phyloP scores from a whole-genome alignment of 495 filamentous ascomycete species.

The Penicillium waksmanii region DNA sequence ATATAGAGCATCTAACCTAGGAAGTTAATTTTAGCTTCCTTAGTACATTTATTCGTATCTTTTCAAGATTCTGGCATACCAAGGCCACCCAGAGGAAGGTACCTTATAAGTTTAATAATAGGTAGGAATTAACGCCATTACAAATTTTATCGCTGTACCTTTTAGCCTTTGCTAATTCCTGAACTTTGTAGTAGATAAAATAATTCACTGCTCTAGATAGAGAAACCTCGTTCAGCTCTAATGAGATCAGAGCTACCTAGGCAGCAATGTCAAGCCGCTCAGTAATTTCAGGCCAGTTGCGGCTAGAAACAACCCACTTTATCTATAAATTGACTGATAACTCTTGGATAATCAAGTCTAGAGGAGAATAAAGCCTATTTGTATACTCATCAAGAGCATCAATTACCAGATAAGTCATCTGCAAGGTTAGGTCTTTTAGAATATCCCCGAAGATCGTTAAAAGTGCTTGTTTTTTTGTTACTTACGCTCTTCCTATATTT shows the following conservation, averaged over 20 bases:
- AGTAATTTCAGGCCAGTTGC: slow-evolving; percentile 29
- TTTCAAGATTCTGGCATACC: slow-evolving; percentile 27
- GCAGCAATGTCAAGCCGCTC: slow-evolving; percentile 4
- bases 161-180: slow-evolving; percentile 16
- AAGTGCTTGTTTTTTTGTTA: no score
- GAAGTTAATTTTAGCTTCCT: slow-evolving; percentile 11
- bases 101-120: slow-evolving; percentile 26
- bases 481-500: no score
- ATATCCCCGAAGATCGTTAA: no score
- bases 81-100: slow-evolving; percentile 43
- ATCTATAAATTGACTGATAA: slow-evolving; percentile 5
- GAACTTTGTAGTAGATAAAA: slow-evolving; percentile 40
- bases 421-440: slow-evolving; percentile 31
- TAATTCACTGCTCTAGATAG: slow-evolving; percentile 26
- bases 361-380: slow-evolving; percentile 24
- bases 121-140: slow-evolving; percentile 15
- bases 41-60: not conserved
- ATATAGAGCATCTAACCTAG: slow-evolving; percentile 20
- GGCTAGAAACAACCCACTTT: slow-evolving; percentile 40
- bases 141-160: slow-evolving; percentile 12
- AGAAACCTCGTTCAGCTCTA: slow-evolving; percentile 31
- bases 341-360: slow-evolving; percentile 32
- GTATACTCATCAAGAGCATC: slow-evolving; percentile 55
- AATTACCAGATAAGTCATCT: slow-evolving; percentile 41
- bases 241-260: not conserved